Conservation (phyloP, 495 filamentous ascomycete genomes). For the Talaromyces borbonicus region DNA sequence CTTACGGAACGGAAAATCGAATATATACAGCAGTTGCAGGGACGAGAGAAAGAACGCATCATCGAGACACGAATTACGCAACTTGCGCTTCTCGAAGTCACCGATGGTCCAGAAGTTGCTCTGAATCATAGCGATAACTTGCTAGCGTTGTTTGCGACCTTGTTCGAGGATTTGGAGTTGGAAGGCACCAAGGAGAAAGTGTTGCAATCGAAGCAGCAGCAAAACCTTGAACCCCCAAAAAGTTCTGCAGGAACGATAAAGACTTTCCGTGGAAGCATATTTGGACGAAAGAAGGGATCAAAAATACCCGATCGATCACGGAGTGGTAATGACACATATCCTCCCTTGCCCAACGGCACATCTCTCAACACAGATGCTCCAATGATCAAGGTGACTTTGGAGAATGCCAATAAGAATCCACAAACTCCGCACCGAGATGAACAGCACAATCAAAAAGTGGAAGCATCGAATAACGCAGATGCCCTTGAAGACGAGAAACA, state of each 20-base stretch:
- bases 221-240: constrained; percentile 45
- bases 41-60: constrained; percentile 69
- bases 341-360: constrained; percentile 14
- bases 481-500: constrained; percentile 2
- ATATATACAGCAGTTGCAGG: constrained; percentile 61
- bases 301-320: constrained; percentile 23
- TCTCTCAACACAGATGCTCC: constrained; percentile 23
- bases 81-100: constrained; percentile 68
- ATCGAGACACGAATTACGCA: constrained; percentile 93
- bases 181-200: constrained; percentile 17
- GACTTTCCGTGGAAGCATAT: constrained; percentile 65
- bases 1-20: constrained; percentile 26
- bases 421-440: constrained; percentile 1
- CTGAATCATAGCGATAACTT: constrained; percentile 78
- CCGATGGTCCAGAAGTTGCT: constrained; percentile 72
- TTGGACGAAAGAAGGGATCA: constrained; percentile 44
- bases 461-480: constrained; percentile 3
- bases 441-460: no score
- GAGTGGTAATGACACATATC: constrained; percentile 11
- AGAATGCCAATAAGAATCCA: constrained; percentile 12
- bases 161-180: constrained; percentile 55
- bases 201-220: constrained; percentile 7
- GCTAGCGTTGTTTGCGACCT: constrained; percentile 63
- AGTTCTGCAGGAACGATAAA: constrained; percentile 62
- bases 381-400: constrained; percentile 40